Evolutionary conservation across 2,329 filamentous ascomycete genomes (phyloP).

Genomic region (Colletotrichum graminicola): DNA sequence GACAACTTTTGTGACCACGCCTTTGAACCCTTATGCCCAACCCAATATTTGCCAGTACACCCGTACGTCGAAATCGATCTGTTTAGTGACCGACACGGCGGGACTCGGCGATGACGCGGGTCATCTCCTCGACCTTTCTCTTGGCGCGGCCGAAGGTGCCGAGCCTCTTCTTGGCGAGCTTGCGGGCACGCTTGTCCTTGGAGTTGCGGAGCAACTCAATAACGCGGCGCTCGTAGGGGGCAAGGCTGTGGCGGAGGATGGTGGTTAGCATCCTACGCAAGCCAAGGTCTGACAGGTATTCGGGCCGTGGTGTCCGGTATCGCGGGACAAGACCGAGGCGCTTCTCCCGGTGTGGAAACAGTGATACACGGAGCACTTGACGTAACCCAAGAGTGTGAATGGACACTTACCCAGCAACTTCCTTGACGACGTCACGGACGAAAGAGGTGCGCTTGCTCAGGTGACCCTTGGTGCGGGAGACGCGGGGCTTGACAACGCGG

Average conservation of each 20-base stretch:
- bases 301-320: neutral
- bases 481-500: slow-evolving; percentile 81
- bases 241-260: slow-evolving; percentile 67
- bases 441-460: slow-evolving; percentile 97
- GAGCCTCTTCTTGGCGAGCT: slow-evolving; percentile 99
- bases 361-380: neutral
- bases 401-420: slow-evolving; percentile 87
- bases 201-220: slow-evolving; percentile 99
- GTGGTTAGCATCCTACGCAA: slow-evolving; percentile 47
- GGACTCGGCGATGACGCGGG: slow-evolving; percentile 96
- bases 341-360: neutral
- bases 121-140: slow-evolving; percentile 99
- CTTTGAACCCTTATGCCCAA: slow-evolving; percentile 47
- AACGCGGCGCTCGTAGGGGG: slow-evolving; percentile 97
- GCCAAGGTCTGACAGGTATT: neutral
- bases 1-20: slow-evolving; percentile 51
- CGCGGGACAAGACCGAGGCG: neutral
- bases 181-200: slow-evolving; percentile 99
- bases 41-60: slow-evolving; percentile 32
- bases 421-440: slow-evolving; percentile 97
- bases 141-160: slow-evolving; percentile 99
- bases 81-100: slow-evolving; percentile 75
- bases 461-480: slow-evolving; percentile 92
- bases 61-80: slow-evolving; percentile 9
- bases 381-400: neutral